Evolutionary conservation across 176 grass and related monocot genomes (phyloP), one percentile per base, ranked within the genome.

Genomic region (Bolboschoenus planiculmis): DNA sequence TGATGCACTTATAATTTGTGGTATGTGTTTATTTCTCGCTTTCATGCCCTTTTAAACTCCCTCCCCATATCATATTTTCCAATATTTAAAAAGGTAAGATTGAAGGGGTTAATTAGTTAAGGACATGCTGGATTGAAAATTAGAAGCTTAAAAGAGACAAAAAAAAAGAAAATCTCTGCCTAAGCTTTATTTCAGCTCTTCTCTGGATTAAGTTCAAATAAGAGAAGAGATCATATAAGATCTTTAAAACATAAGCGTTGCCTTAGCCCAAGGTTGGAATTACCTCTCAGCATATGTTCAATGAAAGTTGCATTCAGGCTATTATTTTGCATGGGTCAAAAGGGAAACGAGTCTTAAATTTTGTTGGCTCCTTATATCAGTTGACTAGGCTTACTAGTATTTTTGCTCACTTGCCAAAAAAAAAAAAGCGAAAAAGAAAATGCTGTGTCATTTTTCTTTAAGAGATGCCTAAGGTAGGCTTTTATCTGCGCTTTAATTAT

Each of bases 1-100:
- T 63, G 10, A 65, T 82, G 56, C 79, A 62, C 79, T 82, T 82
- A 24, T 82, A 39, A 63, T 80, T 80, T 26, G 42, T 82, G 39
- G 56, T 58, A 62, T 82, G 59, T 82, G 58, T 18, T 82, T 82
- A 46, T 65, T 48, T 62, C 40, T 80, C 4, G 50, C 29, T 58
- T 56, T 80, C 53, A 54, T 24, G 35, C 53, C 53, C 56, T 37
- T 36, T 11, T 59, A 40, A 24, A 24, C 36, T 24, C 54, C 30
- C 43, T 56, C 18, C 53, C 53, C 7, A 10, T 13, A 26, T 80
- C 55, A 80, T 26, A 79, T 58, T 60, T 56, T 40, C 8, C 33
- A n/a, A 24, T 24, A 60, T 39, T 16, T 59, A 59, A 80, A 59
- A 57, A 77, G 16, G 21, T 50, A 53, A 20, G 10, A 31, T 78